Evolutionary conservation across 257 asterid species (phyloP).

Genomic region (Solanum chilense): DNA sequence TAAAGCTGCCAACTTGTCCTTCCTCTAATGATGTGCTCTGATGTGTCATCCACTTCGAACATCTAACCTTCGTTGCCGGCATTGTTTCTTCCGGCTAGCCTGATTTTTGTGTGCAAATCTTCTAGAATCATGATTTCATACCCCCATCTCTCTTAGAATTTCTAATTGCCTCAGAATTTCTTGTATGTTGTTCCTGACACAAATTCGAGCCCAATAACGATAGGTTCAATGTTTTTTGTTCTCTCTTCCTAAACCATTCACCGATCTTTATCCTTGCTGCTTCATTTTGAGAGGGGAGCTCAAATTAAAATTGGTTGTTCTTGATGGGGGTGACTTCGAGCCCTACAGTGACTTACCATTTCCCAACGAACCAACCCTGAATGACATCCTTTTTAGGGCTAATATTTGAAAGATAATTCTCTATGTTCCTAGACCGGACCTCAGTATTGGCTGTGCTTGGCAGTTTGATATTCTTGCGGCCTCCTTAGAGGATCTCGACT

Average conservation of each 20-base stretch:
- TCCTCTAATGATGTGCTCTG: background rate
- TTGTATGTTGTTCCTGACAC: background rate
- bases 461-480: background rate
- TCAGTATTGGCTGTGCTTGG: background rate
- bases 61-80: background rate
- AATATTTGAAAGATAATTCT: background rate
- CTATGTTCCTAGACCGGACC: background rate
- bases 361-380: background rate
- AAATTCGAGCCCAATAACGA: background rate
- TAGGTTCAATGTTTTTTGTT: background rate
- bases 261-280: background rate
- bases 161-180: background rate
- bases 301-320: background rate
- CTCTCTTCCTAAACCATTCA: background rate
- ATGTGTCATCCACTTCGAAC: background rate
- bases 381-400: background rate
- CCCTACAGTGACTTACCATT: background rate
- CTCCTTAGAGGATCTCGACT: background rate
- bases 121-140: background rate
- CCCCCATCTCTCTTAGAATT: background rate
- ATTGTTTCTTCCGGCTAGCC: background rate
- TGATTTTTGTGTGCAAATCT: background rate
- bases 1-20: background rate
- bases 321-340: background rate
- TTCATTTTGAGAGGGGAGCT: background rate